Percentiles rank a stretch among this genome's conserved stretches.
Evolutionary conservation across 768 basidiomycete species (phyloP).

Genomic region (Steccherinum ochraceum): DNA sequence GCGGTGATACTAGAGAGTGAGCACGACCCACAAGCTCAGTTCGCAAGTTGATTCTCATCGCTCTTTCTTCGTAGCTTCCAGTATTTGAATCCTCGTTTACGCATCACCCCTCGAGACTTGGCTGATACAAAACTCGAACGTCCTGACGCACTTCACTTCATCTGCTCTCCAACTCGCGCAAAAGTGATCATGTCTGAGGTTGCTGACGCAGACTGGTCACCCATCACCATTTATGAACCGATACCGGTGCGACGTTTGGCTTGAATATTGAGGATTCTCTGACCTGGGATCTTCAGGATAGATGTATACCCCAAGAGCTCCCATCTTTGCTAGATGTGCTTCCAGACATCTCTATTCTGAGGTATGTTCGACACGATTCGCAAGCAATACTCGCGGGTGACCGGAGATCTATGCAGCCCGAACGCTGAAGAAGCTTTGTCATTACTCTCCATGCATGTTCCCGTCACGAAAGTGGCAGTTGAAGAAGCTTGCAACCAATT

Average conservation of each 20-base stretch:
- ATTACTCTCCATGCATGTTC: conserved; percentile 48
- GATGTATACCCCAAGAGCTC: conserved; percentile 76
- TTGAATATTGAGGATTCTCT: conserved; percentile 6
- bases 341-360: conserved; percentile 57
- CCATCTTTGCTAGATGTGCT: conserved; percentile 58
- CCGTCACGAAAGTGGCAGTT: conserved; percentile 45
- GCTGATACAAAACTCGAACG: conserved; percentile 41
- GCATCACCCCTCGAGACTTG: conserved; percentile 68
- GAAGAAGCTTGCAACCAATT: conserved; percentile 64
- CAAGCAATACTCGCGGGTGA: not conserved
- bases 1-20: conserved; percentile 67
- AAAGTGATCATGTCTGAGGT: conserved; percentile 61
- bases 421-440: conserved; percentile 81
- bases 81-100: conserved; percentile 68
- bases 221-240: conserved; percentile 75
- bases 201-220: conserved; percentile 47
- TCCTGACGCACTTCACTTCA: conserved; percentile 66
- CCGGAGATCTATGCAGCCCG: conserved; percentile 40
- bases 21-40: conserved; percentile 7
- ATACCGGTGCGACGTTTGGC: conserved; percentile 51
- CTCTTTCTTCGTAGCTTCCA: too few relatives aligned
- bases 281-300: conserved; percentile 45
- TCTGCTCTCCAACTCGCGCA: conserved; percentile 77
- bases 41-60: too few relatives aligned
- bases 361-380: conserved; percentile 35